These are phyloP conservation scores for Willaertia magna DNA, from an alignment of 208 protist species.

Conservation along the genomic window DNA sequence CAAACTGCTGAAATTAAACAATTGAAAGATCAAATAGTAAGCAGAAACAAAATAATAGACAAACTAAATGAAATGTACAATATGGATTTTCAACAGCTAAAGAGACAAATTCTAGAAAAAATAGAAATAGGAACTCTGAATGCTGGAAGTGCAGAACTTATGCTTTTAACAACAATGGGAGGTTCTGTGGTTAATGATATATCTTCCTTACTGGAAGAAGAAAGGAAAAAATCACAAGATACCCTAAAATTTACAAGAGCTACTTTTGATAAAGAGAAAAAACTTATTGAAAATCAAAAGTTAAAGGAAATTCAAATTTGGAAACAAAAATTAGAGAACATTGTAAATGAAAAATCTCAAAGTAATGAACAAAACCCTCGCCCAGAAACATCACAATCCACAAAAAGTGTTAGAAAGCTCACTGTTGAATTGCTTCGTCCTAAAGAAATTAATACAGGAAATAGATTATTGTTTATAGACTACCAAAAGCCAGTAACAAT, in stretches of 20 bases:
- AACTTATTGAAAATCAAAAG: not conserved
- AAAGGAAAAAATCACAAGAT: not conserved
- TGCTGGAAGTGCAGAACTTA: not conserved
- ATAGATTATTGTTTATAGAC: too few species aligned
- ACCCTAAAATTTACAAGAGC: not conserved
- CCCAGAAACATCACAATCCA: too few species aligned
- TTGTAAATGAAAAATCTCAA: not conserved
- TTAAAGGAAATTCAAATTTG: not conserved
- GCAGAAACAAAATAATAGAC: not conserved
- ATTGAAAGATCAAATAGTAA: not conserved
- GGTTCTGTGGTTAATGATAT: not conserved
- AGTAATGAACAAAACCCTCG: not conserved
- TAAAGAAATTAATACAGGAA: too few species aligned
- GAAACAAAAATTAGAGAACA: not conserved
- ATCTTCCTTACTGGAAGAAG: not conserved
- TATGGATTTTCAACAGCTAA: not conserved
- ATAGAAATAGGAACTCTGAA: not conserved
- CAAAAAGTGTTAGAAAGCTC: too few species aligned
- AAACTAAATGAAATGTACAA: not conserved
- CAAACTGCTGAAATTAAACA: not conserved
- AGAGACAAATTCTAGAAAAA: not conserved
- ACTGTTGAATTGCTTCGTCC: too few species aligned
- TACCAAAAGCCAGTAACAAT: too few species aligned
- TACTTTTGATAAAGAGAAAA: not conserved
- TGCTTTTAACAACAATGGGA: not conserved